Conservation (phyloP, 1,139 yeast species). For the Suhomyces bolitotheri region DNA sequence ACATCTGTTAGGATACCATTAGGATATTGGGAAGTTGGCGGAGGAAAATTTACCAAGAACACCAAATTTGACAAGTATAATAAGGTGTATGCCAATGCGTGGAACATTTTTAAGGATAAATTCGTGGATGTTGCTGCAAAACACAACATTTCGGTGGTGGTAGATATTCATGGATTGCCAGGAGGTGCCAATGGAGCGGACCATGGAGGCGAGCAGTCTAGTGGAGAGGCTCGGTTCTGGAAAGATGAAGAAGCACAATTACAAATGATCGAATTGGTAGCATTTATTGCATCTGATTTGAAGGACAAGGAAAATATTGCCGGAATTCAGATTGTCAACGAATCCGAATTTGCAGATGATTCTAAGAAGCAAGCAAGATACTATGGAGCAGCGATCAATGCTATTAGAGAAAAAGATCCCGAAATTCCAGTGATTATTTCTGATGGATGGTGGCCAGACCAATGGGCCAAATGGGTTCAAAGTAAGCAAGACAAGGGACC, state of each 20-base stretch:
- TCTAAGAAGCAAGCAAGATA: conserved; percentile 56
- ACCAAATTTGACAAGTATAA: conserved; percentile 60
- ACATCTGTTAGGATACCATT: conserved; percentile 82
- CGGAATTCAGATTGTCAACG: conserved; percentile 85
- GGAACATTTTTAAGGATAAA: conserved; percentile 56
- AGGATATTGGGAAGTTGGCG: conserved; percentile 85
- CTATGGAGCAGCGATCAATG: conserved; percentile 65
- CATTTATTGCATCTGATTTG: conserved; percentile 65
- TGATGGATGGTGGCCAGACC: conserved; percentile 92
- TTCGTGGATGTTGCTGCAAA: conserved; percentile 56
- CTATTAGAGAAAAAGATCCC: conserved; percentile 56
- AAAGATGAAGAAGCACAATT: conserved; percentile 42
- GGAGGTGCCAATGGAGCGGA: conserved; percentile 86
- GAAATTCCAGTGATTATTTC: conserved; percentile 75
- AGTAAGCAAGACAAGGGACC: conserved; percentile 38
- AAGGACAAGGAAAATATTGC: conserved; percentile 61
- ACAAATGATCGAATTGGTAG: conserved; percentile 51
- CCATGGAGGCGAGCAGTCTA: conserved; percentile 72
- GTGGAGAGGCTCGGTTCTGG: conserved; percentile 67
- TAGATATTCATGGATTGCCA: conserved; percentile 89
- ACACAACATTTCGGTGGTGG: conserved; percentile 66
- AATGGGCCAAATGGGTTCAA: conserved; percentile 72
- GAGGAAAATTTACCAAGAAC: conserved; percentile 56
- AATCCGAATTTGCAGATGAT: conserved; percentile 62
- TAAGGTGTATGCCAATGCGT: conserved; percentile 66